Evolutionary conservation across 2,329 filamentous ascomycete genomes (phyloP).

Genomic region (Daldinia eschscholtzii): DNA sequence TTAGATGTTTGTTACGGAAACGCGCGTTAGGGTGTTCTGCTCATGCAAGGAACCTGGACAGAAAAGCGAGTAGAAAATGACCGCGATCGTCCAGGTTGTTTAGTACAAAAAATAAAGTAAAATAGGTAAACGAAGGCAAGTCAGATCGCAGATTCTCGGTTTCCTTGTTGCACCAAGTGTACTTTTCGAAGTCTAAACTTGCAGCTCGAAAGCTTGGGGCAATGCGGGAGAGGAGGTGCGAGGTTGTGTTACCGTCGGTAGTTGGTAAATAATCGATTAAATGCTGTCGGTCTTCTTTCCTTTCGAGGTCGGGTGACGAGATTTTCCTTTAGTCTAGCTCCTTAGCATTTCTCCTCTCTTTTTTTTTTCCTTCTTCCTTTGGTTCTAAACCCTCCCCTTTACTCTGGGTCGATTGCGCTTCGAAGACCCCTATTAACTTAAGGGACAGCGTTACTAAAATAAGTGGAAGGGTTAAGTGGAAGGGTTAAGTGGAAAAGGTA

Average conservation of each 20-base stretch:
- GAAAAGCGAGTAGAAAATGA: slow-evolving; percentile 11
- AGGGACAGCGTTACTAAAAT: slow-evolving; percentile 30
- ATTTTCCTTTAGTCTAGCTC: slow-evolving; percentile 32
- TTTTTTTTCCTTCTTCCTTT: slow-evolving; percentile 12
- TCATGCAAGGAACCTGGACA: slow-evolving; percentile 39
- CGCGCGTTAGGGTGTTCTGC: slow-evolving; percentile 36
- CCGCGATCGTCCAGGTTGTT: background rate
- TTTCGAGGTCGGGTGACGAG: slow-evolving; percentile 36
- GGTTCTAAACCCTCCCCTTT: slow-evolving; percentile 12
- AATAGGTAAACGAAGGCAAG: slow-evolving; percentile 9
- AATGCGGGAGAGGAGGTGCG: slow-evolving; percentile 27
- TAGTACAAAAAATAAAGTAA: slow-evolving; percentile 1
- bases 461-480: slow-evolving; percentile 32
- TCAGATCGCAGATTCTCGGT: slow-evolving; percentile 25
- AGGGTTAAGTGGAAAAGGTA: slow-evolving; percentile 18
- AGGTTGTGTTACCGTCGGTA: slow-evolving; percentile 30
- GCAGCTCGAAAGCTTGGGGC: slow-evolving; percentile 15
- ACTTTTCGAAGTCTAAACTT: slow-evolving; percentile 21
- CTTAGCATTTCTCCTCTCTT: slow-evolving; percentile 24
- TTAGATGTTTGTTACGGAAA: slow-evolving; percentile 30
- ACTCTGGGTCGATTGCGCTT: slow-evolving; percentile 18
- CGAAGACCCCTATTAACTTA: slow-evolving; percentile 38
- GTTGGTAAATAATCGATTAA: slow-evolving; percentile 23
- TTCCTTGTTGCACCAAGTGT: slow-evolving; percentile 34
- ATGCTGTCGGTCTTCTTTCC: slow-evolving; percentile 14